phyloP scores from a whole-genome alignment of 306 rosid species.

The Carpinus fangiana region DNA sequence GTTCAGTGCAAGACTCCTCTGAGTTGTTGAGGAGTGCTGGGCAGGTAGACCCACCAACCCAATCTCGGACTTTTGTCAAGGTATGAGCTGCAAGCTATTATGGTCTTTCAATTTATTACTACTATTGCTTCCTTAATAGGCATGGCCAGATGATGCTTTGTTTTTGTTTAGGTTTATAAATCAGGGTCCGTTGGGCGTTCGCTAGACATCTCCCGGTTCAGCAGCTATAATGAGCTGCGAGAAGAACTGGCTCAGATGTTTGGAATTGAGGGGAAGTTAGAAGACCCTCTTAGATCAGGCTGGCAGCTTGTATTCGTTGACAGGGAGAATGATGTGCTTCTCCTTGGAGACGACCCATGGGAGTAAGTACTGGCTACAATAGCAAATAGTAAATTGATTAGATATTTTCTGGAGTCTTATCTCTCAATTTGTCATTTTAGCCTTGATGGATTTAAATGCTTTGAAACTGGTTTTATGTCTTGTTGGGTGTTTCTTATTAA shows the following conservation, averaged over 20 bases:
- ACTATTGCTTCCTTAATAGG: constrained; percentile 3
- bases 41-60: constrained; percentile 62
- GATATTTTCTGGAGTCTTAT: neutral
- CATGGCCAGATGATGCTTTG: constrained; percentile 27
- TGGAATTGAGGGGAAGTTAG: constrained; percentile 88
- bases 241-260: constrained; percentile 92
- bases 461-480: neutral
- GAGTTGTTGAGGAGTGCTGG: constrained; percentile 69
- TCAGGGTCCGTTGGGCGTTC: constrained; percentile 91
- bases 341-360: constrained; percentile 97
- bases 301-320: constrained; percentile 99
- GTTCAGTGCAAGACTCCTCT: constrained; percentile 63
- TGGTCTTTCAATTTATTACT: constrained; percentile 8
- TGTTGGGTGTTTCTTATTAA: neutral
- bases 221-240: constrained; percentile 87
- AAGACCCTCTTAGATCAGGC: constrained; percentile 98
- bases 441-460: neutral
- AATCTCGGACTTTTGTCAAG: constrained; percentile 73
- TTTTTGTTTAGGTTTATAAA: constrained; percentile 67
- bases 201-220: constrained; percentile 86
- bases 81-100: constrained; percentile 35
- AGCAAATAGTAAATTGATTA: neutral
- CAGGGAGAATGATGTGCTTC: constrained; percentile 96
- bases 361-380: constrained; percentile 60
- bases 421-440: neutral